Evolutionary conservation across 2,329 filamentous ascomycete species (phyloP).

Genomic region (Exophiala spinifera): DNA sequence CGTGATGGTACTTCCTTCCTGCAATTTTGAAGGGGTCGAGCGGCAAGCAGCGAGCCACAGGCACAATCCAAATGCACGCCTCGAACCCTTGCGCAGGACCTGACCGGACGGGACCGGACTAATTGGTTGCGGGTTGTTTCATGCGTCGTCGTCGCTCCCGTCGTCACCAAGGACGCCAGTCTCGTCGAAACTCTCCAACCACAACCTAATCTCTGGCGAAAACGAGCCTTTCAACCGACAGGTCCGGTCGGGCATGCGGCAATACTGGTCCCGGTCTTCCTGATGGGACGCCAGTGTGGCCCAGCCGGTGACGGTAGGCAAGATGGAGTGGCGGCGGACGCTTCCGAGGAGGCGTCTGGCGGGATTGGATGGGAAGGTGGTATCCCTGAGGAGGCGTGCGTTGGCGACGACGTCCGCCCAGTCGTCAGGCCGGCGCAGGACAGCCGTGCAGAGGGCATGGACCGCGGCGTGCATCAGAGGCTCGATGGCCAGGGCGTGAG

Average conservation of each 20-base stretch:
- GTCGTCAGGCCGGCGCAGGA: conserved; percentile 2
- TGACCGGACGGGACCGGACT: too few species aligned
- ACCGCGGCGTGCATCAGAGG: conserved; percentile 3
- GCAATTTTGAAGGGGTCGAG: too few species aligned
- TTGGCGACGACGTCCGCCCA: neutral
- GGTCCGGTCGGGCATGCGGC: neutral
- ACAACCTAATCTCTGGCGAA: neutral
- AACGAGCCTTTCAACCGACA: neutral
- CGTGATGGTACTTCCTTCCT: too few species aligned
- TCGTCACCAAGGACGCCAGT: too few species aligned
- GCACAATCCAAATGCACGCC: too few species aligned
- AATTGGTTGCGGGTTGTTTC: too few species aligned
- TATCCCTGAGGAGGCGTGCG: neutral
- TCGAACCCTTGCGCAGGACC: too few species aligned
- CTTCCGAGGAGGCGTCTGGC: neutral
- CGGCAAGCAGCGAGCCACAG: too few species aligned
- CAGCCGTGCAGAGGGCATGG: conserved; percentile 2
- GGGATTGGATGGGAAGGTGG: neutral
- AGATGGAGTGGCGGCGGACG: neutral
- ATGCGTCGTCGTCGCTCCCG: too few species aligned
- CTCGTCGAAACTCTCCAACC: neutral
- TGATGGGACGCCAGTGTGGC: neutral
- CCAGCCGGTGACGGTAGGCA: neutral
- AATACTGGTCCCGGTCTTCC: neutral
- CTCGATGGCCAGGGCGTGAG: conserved; percentile 2